Evolutionary conservation across 495 filamentous ascomycete species (phyloP).

Genomic region (Podospora appendiculata): DNA sequence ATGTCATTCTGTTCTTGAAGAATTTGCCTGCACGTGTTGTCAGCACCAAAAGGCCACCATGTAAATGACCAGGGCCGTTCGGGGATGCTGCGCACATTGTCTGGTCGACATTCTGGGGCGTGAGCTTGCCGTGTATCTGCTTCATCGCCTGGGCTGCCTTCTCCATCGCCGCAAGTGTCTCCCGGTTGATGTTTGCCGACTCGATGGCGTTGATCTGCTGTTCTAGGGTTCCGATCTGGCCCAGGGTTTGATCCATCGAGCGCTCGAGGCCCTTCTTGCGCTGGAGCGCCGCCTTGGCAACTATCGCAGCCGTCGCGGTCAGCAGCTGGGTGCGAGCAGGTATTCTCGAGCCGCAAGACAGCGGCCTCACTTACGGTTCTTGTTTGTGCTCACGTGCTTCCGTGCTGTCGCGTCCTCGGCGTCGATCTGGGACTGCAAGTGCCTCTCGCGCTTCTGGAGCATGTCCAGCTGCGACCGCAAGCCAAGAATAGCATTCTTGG

Average conservation of each 20-base stretch:
- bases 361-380: conserved; percentile 56
- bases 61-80: not conserved
- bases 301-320: conserved; percentile 38
- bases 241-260: conserved; percentile 79
- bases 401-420: conserved; percentile 90
- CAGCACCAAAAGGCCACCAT: conserved; percentile 5
- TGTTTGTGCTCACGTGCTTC: conserved; percentile 85
- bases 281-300: conserved; percentile 82
- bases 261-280: conserved; percentile 92
- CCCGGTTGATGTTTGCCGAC: conserved; percentile 95
- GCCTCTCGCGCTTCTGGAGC: conserved; percentile 93
- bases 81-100: conserved; percentile 66
- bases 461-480: conserved; percentile 88
- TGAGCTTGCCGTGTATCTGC: conserved; percentile 82
- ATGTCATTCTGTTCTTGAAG: conserved; percentile 87
- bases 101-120: conserved; percentile 85
- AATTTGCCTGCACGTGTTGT: conserved; percentile 61
- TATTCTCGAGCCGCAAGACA: not conserved
- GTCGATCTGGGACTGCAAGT: conserved; percentile 82
- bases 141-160: conserved; percentile 82
- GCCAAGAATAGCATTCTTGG: conserved; percentile 92
- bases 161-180: conserved; percentile 93
- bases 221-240: conserved; percentile 86
- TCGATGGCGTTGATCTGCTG: conserved; percentile 96
- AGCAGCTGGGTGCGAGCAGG: conserved; percentile 9